These are phyloP conservation scores for Plasmodium sp. DNA, from an alignment of 169 alveolate species.

Conservation along the genomic window DNA sequence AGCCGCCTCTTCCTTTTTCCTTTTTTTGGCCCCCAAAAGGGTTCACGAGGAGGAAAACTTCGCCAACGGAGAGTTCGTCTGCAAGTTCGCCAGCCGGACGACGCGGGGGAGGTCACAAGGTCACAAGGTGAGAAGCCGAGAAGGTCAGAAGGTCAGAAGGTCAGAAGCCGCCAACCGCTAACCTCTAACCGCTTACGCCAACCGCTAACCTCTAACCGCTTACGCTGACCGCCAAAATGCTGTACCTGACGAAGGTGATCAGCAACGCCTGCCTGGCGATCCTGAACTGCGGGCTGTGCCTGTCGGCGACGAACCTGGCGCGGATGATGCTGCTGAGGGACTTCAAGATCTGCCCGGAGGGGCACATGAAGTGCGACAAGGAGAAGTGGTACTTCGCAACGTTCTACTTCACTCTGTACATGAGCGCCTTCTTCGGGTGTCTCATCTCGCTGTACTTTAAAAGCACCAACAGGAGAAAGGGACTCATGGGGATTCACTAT, in stretches of 20 bases:
- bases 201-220: background rate
- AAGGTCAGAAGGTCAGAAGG: too few relatives aligned
- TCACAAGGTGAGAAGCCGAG: too few relatives aligned
- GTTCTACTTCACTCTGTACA: conserved; percentile 22
- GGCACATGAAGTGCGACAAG: conserved; percentile 15
- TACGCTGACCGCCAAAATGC: background rate
- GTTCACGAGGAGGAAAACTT: background rate
- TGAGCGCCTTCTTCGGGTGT: conserved; percentile 68
- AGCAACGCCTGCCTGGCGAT: conserved; percentile 49
- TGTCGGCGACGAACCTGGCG: conserved; percentile 39
- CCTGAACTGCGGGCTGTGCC: conserved; percentile 35
- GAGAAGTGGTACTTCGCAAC: conserved; percentile 44
- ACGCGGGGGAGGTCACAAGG: background rate
- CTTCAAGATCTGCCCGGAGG: conserved; percentile 33
- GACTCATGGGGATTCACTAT: conserved; percentile 1
- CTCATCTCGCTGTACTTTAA: conserved; percentile 17
- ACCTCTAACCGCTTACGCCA: background rate
- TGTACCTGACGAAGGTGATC: conserved; percentile 33
- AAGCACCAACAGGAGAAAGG: conserved; percentile 36
- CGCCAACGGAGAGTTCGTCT: background rate
- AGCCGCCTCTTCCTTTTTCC: background rate
- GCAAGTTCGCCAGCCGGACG: background rate
- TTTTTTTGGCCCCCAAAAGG: background rate
- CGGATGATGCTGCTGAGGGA: conserved; percentile 20
- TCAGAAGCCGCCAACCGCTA: background rate